A percentile compares a stretch with the other conserved stretches of the same genome.
Conservation (phyloP, 805 yeast species). For the Ogataea thermomethanolica region DNA sequence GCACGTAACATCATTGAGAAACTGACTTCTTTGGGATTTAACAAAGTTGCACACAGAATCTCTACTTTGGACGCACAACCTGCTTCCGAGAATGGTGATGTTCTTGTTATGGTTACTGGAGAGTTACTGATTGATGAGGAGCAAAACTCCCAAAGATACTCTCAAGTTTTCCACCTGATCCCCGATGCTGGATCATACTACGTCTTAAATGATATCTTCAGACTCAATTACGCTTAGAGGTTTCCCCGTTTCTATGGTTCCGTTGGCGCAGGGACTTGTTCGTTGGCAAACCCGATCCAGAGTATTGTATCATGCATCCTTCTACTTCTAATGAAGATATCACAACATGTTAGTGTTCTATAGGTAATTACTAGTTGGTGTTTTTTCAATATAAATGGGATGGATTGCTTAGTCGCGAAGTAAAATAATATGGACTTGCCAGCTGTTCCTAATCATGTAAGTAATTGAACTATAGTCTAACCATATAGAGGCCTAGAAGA, state of each 20-base stretch:
- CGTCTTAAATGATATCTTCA: constrained; percentile 95
- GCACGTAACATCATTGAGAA: constrained; percentile 91
- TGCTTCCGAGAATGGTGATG: constrained; percentile 88
- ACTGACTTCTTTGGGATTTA: constrained; percentile 83
- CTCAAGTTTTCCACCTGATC: constrained; percentile 95
- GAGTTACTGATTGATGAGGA: constrained; percentile 91
- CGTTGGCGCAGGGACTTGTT: not conserved
- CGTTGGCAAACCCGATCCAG: not conserved
- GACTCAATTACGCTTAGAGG: constrained; percentile 73
- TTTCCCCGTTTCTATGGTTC: not conserved
- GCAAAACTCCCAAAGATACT: constrained; percentile 91
- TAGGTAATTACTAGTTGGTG: not conserved
- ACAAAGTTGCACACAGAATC: constrained; percentile 88
- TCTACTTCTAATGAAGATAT: too few species aligned
- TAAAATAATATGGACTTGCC: constrained; percentile 20
- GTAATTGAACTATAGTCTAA: constrained; percentile 8
- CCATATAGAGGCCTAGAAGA: constrained; percentile 4
- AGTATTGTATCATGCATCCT: not conserved
- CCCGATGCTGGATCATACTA: constrained; percentile 90
- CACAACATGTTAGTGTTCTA: too few species aligned
- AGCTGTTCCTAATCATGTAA: constrained; percentile 22
- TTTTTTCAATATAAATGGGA: constrained; percentile 5
- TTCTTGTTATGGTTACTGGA: constrained; percentile 96
- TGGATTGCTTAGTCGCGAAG: constrained; percentile 7
- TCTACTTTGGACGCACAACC: constrained; percentile 98